These are phyloP conservation scores for Cadophora gregata DNA, from an alignment of 2,329 filamentous ascomycete species.

Conservation along the genomic window DNA sequence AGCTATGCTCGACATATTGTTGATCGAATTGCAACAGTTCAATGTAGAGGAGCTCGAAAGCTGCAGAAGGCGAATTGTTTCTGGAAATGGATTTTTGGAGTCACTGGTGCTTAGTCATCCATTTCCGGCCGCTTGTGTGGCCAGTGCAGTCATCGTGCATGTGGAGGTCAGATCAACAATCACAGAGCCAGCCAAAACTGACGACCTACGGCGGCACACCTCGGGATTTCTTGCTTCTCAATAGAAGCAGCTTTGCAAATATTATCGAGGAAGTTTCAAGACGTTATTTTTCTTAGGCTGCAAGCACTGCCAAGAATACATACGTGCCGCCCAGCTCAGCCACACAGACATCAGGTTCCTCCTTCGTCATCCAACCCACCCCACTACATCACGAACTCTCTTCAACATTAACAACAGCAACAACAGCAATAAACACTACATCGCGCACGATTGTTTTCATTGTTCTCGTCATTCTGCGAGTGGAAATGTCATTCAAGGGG, in stretches of 20 bases:
- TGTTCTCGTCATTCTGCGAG: background rate
- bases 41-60: constrained; percentile 21
- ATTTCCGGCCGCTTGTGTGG: background rate
- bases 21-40: constrained; percentile 14
- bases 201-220: background rate
- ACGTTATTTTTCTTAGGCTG: background rate
- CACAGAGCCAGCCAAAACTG: background rate
- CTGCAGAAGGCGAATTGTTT: constrained; percentile 27
- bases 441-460: background rate
- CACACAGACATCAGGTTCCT: background rate
- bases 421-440: background rate
- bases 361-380: background rate
- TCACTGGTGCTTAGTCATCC: background rate
- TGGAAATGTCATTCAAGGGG: constrained; percentile 88
- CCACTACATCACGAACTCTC: background rate
- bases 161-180: no score
- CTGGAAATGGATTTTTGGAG: background rate
- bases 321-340: background rate
- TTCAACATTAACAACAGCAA: background rate
- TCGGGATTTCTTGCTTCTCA: background rate
- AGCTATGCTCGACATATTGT: constrained; percentile 41
- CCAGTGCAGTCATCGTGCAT: background rate
- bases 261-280: background rate
- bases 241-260: background rate
- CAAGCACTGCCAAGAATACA: background rate